Evolutionary conservation across 768 basidiomycete genomes (phyloP).

Genomic region (Solioccasus polychromus): DNA sequence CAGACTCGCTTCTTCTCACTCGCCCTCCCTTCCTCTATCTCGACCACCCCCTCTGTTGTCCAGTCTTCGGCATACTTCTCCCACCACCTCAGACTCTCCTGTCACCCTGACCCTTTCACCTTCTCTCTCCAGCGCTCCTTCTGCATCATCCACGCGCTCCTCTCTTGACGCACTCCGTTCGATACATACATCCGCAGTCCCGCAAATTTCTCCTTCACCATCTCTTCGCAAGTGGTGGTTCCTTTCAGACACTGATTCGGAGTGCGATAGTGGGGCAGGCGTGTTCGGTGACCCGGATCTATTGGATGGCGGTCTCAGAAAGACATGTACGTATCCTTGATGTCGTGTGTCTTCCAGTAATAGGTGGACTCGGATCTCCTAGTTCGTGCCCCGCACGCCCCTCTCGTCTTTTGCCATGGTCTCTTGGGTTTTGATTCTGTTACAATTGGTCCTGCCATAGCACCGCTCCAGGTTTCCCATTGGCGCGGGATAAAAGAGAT

Average conservation of each 20-base stretch:
- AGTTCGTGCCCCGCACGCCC: constrained; percentile 80
- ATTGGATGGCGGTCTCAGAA: constrained; percentile 37
- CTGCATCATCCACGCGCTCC: constrained; percentile 35
- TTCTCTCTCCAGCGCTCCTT: constrained; percentile 20
- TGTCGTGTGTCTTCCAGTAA: not conserved
- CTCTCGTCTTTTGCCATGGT: constrained; percentile 94
- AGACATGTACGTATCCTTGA: constrained; percentile 56
- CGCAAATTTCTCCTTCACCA: constrained; percentile 23
- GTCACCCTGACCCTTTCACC: constrained; percentile 11
- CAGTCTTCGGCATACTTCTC: constrained; percentile 57
- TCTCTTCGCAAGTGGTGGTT: constrained; percentile 48
- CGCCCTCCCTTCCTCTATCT: constrained; percentile 30
- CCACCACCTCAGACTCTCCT: constrained; percentile 32
- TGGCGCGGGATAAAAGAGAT: constrained; percentile 98
- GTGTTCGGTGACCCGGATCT: constrained; percentile 52
- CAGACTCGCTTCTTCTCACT: constrained; percentile 37
- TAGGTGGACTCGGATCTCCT: constrained; percentile 3
- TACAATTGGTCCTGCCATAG: constrained; percentile 71
- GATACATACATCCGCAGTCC: constrained; percentile 30
- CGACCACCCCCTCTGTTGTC: constrained; percentile 53
- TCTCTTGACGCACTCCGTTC: constrained; percentile 61
- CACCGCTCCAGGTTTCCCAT: constrained; percentile 83
- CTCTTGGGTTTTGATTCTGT: constrained; percentile 87
- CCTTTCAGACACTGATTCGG: constrained; percentile 35
- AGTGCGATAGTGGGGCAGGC: constrained; percentile 41